Percentiles rank a stretch among this genome's conserved stretches.
phyloP scores from a whole-genome alignment of 352 stramenopile genomes.

The Plasmopara muralis region DNA sequence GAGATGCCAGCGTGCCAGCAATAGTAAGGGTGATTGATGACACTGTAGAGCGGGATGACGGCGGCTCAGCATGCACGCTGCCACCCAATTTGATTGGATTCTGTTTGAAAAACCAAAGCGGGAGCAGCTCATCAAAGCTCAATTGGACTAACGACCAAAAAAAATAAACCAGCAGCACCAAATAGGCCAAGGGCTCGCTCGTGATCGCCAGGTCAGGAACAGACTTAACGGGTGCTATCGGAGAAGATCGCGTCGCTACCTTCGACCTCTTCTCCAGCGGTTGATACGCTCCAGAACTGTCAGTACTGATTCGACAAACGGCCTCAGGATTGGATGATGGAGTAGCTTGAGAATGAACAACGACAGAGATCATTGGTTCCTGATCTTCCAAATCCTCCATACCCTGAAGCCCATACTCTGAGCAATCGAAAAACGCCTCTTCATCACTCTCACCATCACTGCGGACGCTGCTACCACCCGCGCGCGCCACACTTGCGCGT shows the following conservation, averaged over 20 bases:
- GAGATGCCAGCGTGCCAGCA: constrained; percentile 40
- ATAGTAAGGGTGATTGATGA: constrained; percentile 57
- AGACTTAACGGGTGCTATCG: constrained; percentile 13
- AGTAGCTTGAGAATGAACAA: constrained; percentile 55
- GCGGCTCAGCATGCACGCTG: constrained; percentile 34
- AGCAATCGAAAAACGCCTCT: constrained; percentile 77
- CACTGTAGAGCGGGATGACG: constrained; percentile 29
- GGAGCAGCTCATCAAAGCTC: constrained; percentile 74
- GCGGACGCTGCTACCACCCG: constrained; percentile 30
- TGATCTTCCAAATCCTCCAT: constrained; percentile 47
- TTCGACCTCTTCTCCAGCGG: constrained; percentile 25
- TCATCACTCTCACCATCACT: constrained; percentile 62
- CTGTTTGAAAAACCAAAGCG: constrained; percentile 76
- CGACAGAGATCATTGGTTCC: constrained; percentile 59
- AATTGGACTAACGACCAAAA: constrained; percentile 66
- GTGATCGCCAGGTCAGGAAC: constrained; percentile 55
- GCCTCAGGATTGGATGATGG: constrained; percentile 34
- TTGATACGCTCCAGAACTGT: constrained; percentile 16
- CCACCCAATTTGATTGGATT: constrained; percentile 35
- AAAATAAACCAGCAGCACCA: constrained; percentile 65
- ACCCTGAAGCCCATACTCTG: constrained; percentile 71
- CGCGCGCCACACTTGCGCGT: constrained; percentile 16
- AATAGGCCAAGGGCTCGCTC: constrained; percentile 51
- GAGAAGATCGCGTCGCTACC: constrained; percentile 14
- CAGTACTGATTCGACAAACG: constrained; percentile 19